These are phyloP conservation scores for Pelargonium fulgidum DNA, from an alignment of 441 rosid genomes.

Conservation along the genomic window DNA sequence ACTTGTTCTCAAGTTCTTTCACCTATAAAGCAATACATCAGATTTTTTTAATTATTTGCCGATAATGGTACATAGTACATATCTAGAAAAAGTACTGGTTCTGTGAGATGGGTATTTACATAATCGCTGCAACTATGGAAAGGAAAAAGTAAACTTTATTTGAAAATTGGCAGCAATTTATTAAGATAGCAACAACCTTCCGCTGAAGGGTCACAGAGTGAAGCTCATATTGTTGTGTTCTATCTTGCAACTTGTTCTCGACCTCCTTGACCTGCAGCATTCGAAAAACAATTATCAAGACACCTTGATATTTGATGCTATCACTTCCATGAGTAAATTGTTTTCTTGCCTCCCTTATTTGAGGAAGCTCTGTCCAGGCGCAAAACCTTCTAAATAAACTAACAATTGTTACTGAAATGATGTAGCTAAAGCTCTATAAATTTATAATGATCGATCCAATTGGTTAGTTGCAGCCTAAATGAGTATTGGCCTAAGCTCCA, in stretches of 20 bases:
- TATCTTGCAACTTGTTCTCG: slow-evolving; percentile 28
- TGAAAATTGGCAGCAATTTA: neutral
- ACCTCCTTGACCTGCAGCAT: slow-evolving; percentile 6
- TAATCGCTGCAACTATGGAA: too few species aligned
- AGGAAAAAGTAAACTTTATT: too few species aligned
- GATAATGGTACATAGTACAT: neutral
- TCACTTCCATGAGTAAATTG: neutral
- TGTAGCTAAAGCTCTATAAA: too few species aligned
- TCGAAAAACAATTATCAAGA: neutral
- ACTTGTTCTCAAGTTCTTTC: slow-evolving; percentile 18
- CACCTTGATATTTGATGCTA: neutral
- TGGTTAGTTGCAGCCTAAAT: too few species aligned
- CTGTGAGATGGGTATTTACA: neutral
- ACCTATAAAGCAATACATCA: slow-evolving; percentile 12
- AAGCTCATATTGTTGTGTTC: slow-evolving; percentile 25
- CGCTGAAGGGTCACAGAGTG: slow-evolving; percentile 30
- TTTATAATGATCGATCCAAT: too few species aligned
- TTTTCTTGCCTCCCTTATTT: neutral
- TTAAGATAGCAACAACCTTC: slow-evolving; percentile 23
- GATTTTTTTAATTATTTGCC: neutral
- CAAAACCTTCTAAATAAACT: too few species aligned
- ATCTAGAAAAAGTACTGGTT: neutral
- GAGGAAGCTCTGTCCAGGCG: too few species aligned
- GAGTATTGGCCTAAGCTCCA: too few species aligned
- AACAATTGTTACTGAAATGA: too few species aligned